Percentiles rank a stretch among this genome's conserved stretches.
These are phyloP conservation scores for Boechera retrofracta DNA, from an alignment of 345 rosid genomes.

Conservation along the genomic window DNA sequence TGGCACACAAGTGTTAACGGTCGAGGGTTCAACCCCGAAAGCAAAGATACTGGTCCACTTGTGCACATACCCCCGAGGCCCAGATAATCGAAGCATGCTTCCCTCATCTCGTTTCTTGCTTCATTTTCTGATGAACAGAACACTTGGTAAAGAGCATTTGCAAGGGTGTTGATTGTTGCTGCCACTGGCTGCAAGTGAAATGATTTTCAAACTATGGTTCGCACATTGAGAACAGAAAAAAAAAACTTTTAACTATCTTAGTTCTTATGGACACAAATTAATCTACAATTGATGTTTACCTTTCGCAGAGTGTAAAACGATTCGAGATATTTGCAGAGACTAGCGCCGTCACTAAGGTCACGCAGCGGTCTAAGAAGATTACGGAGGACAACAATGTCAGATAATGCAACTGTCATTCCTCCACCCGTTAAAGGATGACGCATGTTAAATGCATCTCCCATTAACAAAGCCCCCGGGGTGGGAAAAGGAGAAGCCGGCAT, in stretches of 20 bases:
- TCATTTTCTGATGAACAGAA: slow-evolving; percentile 53
- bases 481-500: slow-evolving; percentile 60
- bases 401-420: slow-evolving; percentile 58
- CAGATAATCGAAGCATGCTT: slow-evolving; percentile 54
- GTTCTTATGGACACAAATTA: not conserved
- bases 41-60: slow-evolving; percentile 54
- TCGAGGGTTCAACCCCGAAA: slow-evolving; percentile 56
- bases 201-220: not conserved
- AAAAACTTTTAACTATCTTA: not conserved
- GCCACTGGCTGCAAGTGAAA: slow-evolving; percentile 51
- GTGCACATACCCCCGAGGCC: slow-evolving; percentile 54
- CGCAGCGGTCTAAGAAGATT: slow-evolving; percentile 52
- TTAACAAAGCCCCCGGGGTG: slow-evolving; percentile 55
- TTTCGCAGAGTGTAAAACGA: slow-evolving; percentile 57
- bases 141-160: slow-evolving; percentile 55
- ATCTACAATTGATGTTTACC: slow-evolving; percentile 39
- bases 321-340: slow-evolving; percentile 57
- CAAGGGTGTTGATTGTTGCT: slow-evolving; percentile 55
- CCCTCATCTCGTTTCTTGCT: slow-evolving; percentile 57
- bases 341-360: slow-evolving; percentile 51
- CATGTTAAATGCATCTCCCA: slow-evolving; percentile 65
- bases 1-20: slow-evolving; percentile 50
- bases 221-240: not conserved
- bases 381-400: slow-evolving; percentile 57
- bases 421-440: slow-evolving; percentile 62